phyloP scores from a whole-genome alignment of 371 early-diverging fungal genomes.

The Apophysomyces sp. region DNA sequence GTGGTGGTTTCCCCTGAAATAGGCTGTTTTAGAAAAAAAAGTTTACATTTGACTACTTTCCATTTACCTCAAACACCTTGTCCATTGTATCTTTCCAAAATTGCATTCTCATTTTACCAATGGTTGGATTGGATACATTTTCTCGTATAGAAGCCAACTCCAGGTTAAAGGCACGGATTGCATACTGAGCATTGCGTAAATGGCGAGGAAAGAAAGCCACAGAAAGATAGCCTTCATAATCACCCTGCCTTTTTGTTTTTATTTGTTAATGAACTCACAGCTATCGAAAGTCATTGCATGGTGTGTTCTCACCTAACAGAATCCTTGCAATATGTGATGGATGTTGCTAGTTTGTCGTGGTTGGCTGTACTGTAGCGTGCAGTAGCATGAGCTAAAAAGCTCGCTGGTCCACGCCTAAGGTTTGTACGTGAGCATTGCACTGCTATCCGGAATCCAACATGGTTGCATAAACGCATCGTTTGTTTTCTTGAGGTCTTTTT shows the following conservation, averaged over 20 bases:
- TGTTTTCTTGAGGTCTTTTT: background rate
- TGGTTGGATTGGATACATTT: constrained; percentile 61
- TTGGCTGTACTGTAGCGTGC: background rate
- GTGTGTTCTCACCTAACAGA: constrained; percentile 35
- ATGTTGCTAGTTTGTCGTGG: constrained; percentile 16
- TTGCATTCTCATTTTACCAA: constrained; percentile 82
- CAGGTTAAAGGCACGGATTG: constrained; percentile 85
- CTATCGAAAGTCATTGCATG: too few species aligned
- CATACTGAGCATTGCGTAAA: constrained; percentile 68
- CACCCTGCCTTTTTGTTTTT: constrained; percentile 43
- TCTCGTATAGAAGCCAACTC: constrained; percentile 84
- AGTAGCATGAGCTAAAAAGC: too few species aligned
- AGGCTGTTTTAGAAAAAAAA: too few species aligned
- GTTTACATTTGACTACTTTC: too few species aligned
- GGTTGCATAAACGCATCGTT: background rate
- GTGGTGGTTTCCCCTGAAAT: constrained; percentile 63
- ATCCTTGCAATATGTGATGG: constrained; percentile 38
- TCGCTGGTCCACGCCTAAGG: too few species aligned
- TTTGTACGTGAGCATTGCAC: background rate
- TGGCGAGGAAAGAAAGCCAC: constrained; percentile 71
- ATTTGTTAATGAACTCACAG: too few species aligned
- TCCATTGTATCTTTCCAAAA: constrained; percentile 84
- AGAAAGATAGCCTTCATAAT: constrained; percentile 78
- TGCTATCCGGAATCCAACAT: background rate
- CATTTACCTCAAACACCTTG: constrained; percentile 20